phyloP scores from a whole-genome alignment of 2,329 filamentous ascomycete genomes.

The Aspergillus latus region DNA sequence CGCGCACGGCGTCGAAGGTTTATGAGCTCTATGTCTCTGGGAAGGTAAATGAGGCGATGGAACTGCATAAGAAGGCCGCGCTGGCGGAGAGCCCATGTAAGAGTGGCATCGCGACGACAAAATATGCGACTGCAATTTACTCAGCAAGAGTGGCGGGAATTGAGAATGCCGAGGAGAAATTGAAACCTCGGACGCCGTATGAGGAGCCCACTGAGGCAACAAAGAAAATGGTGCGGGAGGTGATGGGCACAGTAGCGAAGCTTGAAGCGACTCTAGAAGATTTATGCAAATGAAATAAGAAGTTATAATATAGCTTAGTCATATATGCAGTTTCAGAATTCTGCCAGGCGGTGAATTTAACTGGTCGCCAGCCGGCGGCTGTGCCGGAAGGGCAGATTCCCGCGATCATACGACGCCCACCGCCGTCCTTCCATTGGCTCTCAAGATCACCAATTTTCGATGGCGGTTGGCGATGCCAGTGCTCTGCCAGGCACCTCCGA shows the following conservation, averaged over 20 bases:
- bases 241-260: slow-evolving; percentile 43
- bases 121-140: slow-evolving; percentile 64
- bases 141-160: slow-evolving; percentile 62
- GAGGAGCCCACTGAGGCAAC: slow-evolving; percentile 45
- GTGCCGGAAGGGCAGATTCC: slow-evolving; percentile 30
- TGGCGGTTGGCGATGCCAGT: not conserved
- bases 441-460: slow-evolving; percentile 2
- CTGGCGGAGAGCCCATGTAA: slow-evolving; percentile 67
- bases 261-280: slow-evolving; percentile 36
- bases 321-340: not conserved
- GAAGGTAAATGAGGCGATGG: slow-evolving; percentile 58
- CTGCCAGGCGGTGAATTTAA: not conserved
- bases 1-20: slow-evolving; percentile 56
- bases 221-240: slow-evolving; percentile 45
- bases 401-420: slow-evolving; percentile 34
- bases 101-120: slow-evolving; percentile 65
- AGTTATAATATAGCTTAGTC: not conserved
- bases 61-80: slow-evolving; percentile 61
- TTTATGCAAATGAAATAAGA: not conserved
- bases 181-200: slow-evolving; percentile 64
- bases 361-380: not conserved
- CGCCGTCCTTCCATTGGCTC: slow-evolving; percentile 15
- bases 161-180: slow-evolving; percentile 57
- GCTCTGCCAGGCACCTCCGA: slow-evolving; percentile 1
- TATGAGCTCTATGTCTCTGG: slow-evolving; percentile 63